Base-by-base conservation (phyloP, 352 stramenopile genomes). In the Globisporangium nodosum region DNA sequence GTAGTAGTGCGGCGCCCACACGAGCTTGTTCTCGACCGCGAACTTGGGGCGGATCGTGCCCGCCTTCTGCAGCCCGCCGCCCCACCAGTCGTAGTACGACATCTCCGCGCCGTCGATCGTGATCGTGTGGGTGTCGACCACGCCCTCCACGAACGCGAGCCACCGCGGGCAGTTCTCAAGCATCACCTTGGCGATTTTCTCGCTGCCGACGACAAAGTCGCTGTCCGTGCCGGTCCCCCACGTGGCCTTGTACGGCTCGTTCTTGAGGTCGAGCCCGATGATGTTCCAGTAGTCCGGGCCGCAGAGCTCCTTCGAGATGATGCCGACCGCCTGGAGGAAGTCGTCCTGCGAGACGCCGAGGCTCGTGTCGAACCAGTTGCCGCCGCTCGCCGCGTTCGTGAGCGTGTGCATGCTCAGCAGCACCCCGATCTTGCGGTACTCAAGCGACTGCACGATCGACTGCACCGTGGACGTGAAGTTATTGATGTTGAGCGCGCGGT, bases 21-120 rank as follows among this genome's bases (percentile, higher is more conserved):
- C 84, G 4, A 93, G 60, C 52, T 93, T 93, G 71, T 93, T 87
- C 4, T 68, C 60, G 35, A 83, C 73, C 7, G 65, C 66, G 56
- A 93, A 76, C 53, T 77, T 60, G 1, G 81, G 79, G 18, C 74
- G 65, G n/a, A 46, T 61, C 9, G 70, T 64, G 21, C 60, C 66
- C 15, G 84, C 84, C 15, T 78, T 72, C 56, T 93, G 81, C 0
- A 93, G 64, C 5, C 84, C 81, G 48, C 78, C 78, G 33, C 84
- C 84, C 79, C 80, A 93, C 81, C 84, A 93, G 52, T 93, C 81
- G 59, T 85, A 90, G 64, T 93, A 93, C n/a, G 64, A 63, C 3
- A 81, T 69, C 46, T 74, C 57, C 18, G 61, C 55, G 8, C 73
- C 74, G 21, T 74, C 70, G 12, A 91, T 69, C 12, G 65, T 80